Evolutionary conservation across 306 rosid genomes (phyloP), one percentile per base, ranked within the genome.

Genomic region (Quercus ilex): DNA sequence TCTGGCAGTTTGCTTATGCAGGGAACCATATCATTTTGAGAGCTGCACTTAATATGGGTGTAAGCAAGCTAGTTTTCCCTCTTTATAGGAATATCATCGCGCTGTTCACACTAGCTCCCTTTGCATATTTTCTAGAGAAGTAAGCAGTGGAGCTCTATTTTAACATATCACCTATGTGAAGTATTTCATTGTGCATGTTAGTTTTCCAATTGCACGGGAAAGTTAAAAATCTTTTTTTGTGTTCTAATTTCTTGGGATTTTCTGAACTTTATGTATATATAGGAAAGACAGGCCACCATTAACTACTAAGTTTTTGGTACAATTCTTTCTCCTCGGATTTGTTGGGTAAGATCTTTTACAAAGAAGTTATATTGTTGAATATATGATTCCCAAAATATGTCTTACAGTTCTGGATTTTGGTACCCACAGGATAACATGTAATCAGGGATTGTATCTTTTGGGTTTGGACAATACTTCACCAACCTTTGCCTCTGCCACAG

Each of bases 391-490:
- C 19, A 26, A 67, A 18, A 46, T 71, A 43, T 71, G 49, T 71
- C 18, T 56, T 20, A 60, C 9, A 65, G 38, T 35, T 62, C 38
- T 49, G 55, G 13, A 25, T 71, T 79, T 56, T 77, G 55, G 35
- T 43, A 65, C 30, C n/a, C 7, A 55, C 84, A 93, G 97, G 86
- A 93, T 93, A 76, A 89, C 96, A 7, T 20, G 84, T 35, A 93
- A 91, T 74, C 94, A 93, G 73, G 94, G 92, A 71, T 85, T 80
- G 75, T 93, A 91, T 83, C 87, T 93, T n/a, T 20, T 91, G 80
- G 94, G 96, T 15, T 75, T 93, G 86, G 89, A 88, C 19, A 84
- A 84, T 65, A 88, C 97, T 15, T 91, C 97, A 5, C 93, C 97
- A 3, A 89, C 96, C 4, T 92, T 92, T 77, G 92, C 93, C 33